These are phyloP conservation scores for Glycyrrhiza uralensis DNA, from an alignment of 306 rosid genomes.

Conservation along the genomic window DNA sequence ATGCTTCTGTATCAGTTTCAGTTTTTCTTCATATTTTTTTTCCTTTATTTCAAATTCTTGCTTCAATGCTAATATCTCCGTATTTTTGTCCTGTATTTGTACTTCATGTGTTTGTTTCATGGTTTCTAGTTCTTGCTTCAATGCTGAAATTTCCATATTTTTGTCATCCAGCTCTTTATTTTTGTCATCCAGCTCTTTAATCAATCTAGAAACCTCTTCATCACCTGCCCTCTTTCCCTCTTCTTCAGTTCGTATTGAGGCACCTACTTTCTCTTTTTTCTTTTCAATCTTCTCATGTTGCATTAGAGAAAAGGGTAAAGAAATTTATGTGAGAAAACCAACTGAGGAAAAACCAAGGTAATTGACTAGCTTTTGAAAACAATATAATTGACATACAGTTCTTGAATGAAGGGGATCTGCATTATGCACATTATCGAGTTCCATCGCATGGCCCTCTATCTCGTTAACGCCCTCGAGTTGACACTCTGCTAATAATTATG, in stretches of 20 bases:
- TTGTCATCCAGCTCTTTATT: constrained; percentile 43
- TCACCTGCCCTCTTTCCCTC: neutral
- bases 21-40: constrained; percentile 42
- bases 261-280: constrained; percentile 20
- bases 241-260: neutral
- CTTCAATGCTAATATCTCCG: no score
- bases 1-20: constrained; percentile 26
- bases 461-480: no score
- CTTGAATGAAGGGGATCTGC: no score
- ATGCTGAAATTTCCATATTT: constrained; percentile 32
- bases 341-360: neutral
- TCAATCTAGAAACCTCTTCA: constrained; percentile 31
- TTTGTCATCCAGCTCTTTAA: constrained; percentile 45
- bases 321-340: constrained; percentile 1
- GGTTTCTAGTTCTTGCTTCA: constrained; percentile 57
- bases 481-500: no score
- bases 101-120: constrained; percentile 38
- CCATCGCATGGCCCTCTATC: no score
- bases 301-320: constrained; percentile 6
- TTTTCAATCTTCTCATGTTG: constrained; percentile 46
- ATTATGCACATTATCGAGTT: no score
- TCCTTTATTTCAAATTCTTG: no score
- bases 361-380: neutral
- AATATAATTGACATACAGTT: constrained; percentile 48
- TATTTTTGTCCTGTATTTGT: constrained; percentile 27